These are phyloP conservation scores for Penicillium ochrochloron DNA, from an alignment of 495 filamentous ascomycete species.

Conservation along the genomic window DNA sequence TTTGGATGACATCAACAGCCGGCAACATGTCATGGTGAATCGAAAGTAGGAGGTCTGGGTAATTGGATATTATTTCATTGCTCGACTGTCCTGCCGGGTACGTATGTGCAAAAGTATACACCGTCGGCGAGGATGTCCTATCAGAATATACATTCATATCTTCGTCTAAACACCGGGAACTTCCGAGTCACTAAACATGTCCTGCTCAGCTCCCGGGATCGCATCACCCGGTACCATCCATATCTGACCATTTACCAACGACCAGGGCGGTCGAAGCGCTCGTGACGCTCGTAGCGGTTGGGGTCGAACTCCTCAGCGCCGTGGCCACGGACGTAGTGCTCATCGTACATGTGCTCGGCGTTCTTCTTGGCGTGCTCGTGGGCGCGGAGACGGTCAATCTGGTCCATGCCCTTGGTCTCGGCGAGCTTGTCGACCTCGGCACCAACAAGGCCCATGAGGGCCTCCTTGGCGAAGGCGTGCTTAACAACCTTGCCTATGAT, in stretches of 20 bases:
- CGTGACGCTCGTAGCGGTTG: conserved; percentile 39
- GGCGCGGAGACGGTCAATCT: conserved; percentile 66
- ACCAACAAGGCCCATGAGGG: conserved; percentile 70
- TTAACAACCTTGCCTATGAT: conserved; percentile 66
- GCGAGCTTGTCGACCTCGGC: conserved; percentile 78
- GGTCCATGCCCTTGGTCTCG: conserved; percentile 79
- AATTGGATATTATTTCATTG: not conserved
- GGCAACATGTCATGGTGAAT: not conserved
- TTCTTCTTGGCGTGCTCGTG: conserved; percentile 69
- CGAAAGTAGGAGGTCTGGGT: not conserved
- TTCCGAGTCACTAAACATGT: not conserved
- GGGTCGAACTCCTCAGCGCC: conserved; percentile 51
- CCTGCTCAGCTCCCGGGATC: not conserved
- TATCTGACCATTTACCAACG: conserved; percentile 24
- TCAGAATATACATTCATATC: conserved; percentile 15
- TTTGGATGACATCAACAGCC: not conserved
- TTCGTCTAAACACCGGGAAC: conserved; percentile 8
- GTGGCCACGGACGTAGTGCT: conserved; percentile 56
- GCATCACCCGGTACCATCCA: not conserved
- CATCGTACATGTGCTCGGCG: conserved; percentile 65
- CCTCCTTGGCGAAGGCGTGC: conserved; percentile 79
- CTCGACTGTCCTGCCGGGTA: not conserved
- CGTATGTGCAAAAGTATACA: conserved; percentile 2
- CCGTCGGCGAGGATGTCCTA: conserved; percentile 14
- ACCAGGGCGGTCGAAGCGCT: conserved; percentile 31